Evolutionary conservation across 495 filamentous ascomycete genomes (phyloP), one percentile per base, ranked within the genome.

Genomic region (Wilcoxina mikolae): DNA sequence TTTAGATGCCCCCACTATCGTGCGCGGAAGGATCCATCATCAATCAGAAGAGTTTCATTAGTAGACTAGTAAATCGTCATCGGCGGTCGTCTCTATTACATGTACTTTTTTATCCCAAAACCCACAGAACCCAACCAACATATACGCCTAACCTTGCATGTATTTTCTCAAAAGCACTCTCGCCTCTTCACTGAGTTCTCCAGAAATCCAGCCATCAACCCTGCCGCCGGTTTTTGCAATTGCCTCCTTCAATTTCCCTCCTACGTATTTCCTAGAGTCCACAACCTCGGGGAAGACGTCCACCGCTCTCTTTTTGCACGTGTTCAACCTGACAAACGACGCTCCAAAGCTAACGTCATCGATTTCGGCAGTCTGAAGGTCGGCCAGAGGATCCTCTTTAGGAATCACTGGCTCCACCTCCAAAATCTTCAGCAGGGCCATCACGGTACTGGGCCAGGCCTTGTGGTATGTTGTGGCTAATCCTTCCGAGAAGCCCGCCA

Each of bases 271-370:
- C 38, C 63, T 64, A 26, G 58, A 35, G 47, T 65, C 61, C 2
- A 53, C 31, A 22, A 56, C 59, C 17, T 63, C 57, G 3, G 62
- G 60, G 35, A 65, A 65, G 4, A 60, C n/a, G 25, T 65, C 63
- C 17, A 24, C 17, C 10, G 23, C 61, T 28, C 69, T 65, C 48
- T 78, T 77, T 66, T 82, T 84, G 68, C 89, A 87, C 1, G 91
- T 95, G 66, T 85, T 89, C 53, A 99, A 74, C 38, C 83, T 78
- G 1, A 91, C 95, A 69, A 93, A 99, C 0, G 87, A 87, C 41
- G 94, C 79, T 10, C 90, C 93, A 61, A 96, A 99, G 48, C 84
- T 80, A 64, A 94, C 78, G 66, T 98, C 90, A 58, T 98, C 91
- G 43, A 91, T 82, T 60, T 96, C 91, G 9, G 83, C 80, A 61